Evolutionary conservation across 352 stramenopile species (phyloP).

Genomic region (Plasmopara muralis): DNA sequence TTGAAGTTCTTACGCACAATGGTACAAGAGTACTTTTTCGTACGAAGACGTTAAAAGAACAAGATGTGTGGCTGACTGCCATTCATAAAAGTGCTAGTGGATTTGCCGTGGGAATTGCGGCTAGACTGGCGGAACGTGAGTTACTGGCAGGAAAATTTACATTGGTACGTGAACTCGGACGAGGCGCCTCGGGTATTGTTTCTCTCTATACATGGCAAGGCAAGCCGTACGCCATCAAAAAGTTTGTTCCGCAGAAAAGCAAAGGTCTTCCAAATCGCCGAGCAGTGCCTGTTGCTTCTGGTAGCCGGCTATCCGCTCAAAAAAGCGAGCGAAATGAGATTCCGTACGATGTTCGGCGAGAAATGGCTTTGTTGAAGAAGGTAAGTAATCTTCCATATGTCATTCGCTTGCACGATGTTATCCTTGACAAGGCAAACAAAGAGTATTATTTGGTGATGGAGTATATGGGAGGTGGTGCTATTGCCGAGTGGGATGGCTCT

Average conservation of each 20-base stretch:
- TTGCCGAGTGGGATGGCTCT: constrained; percentile 68
- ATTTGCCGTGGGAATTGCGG: constrained; percentile 39
- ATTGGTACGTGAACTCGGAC: constrained; percentile 63
- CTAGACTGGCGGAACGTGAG: constrained; percentile 46
- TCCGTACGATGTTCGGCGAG: constrained; percentile 53
- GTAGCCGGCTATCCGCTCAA: constrained; percentile 13
- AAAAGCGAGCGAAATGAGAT: constrained; percentile 15
- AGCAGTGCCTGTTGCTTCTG: constrained; percentile 19
- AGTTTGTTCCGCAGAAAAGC: constrained; percentile 53
- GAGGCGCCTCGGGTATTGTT: constrained; percentile 59
- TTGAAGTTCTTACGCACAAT: constrained; percentile 29
- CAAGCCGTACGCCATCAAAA: constrained; percentile 61
- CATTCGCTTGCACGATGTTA: constrained; percentile 66
- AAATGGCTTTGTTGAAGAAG: constrained; percentile 77
- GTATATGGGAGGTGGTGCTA: constrained; percentile 75
- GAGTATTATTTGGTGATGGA: constrained; percentile 81
- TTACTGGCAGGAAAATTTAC: constrained; percentile 61
- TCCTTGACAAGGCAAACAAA: constrained; percentile 48
- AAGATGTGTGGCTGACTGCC: constrained; percentile 37
- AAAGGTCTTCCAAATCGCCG: constrained; percentile 46
- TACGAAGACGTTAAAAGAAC: constrained; percentile 35
- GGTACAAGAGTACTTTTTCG: constrained; percentile 34
- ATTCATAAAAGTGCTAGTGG: constrained; percentile 38
- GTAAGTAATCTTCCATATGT: constrained; percentile 57
- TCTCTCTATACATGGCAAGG: constrained; percentile 69